Conservation (phyloP, 148 eudicot genomes). For the Cornus florida region DNA sequence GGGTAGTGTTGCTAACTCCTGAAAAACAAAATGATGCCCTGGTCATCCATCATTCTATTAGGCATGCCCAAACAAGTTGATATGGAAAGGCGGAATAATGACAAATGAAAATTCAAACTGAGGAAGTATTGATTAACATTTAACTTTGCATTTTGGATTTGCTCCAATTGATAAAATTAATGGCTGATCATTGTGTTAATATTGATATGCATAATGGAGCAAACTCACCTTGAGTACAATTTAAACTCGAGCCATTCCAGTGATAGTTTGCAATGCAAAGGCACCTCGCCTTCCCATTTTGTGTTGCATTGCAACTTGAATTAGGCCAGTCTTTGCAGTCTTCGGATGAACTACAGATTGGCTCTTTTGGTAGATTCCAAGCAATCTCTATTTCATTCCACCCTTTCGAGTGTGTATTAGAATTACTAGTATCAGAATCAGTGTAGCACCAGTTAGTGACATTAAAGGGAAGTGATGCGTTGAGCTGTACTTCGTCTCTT, state of each 20-base stretch:
- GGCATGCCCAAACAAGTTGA: neutral
- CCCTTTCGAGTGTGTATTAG: neutral
- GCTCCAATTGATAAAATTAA: too few species aligned
- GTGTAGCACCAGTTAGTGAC: neutral
- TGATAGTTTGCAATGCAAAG: neutral
- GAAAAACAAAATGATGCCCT: neutral
- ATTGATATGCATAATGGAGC: too few species aligned
- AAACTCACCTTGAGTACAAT: neutral
- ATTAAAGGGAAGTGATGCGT: neutral
- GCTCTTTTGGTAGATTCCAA: neutral
- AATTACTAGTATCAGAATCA: neutral
- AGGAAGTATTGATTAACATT: too few species aligned
- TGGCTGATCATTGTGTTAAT: too few species aligned
- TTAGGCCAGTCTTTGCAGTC: slow-evolving; percentile 1
- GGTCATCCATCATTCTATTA: too few species aligned
- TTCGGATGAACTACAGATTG: neutral
- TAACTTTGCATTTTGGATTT: too few species aligned
- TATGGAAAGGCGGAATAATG: neutral
- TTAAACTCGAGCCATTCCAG: neutral
- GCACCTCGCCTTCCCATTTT: neutral
- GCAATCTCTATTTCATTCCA: neutral
- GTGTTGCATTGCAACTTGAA: neutral
- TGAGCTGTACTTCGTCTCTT: neutral
- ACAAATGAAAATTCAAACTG: too few species aligned
- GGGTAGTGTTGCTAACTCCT: neutral